Evolutionary conservation across 2,329 filamentous ascomycete genomes (phyloP).

Genomic region (Ceratocystis diversiconidia): DNA sequence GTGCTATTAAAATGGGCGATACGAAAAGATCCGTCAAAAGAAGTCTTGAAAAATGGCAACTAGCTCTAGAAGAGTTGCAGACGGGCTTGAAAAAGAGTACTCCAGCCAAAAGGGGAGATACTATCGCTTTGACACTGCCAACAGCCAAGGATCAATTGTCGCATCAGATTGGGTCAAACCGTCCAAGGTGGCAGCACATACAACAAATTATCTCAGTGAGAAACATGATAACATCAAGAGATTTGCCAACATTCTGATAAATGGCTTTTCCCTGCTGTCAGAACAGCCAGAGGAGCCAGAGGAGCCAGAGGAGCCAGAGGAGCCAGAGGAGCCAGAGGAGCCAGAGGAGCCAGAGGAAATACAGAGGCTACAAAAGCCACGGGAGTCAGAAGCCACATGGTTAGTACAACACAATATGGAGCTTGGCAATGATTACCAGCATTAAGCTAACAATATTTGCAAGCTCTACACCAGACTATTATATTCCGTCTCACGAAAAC

Average conservation of each 20-base stretch:
- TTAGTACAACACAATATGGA: no score
- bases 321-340: background rate
- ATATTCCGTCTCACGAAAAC: background rate
- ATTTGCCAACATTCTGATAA: background rate
- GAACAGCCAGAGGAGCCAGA: background rate
- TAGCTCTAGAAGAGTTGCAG: background rate
- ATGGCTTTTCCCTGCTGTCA: background rate
- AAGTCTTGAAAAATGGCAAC: background rate
- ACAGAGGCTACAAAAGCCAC: no score
- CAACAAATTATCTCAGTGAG: conserved; percentile 20
- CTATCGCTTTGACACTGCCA: conserved; percentile 22
- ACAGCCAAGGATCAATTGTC: conserved; percentile 21
- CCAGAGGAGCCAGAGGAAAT: background rate
- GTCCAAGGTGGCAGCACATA: conserved; percentile 21
- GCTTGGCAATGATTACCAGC: background rate
- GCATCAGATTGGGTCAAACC: conserved; percentile 22
- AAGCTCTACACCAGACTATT: background rate
- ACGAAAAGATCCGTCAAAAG: background rate
- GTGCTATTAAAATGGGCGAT: conserved; percentile 19
- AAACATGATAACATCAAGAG: background rate
- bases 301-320: no score
- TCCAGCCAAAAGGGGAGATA: conserved; percentile 19
- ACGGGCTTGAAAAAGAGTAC: conserved; percentile 18
- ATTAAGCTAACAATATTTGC: background rate
- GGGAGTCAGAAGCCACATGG: no score